Evolutionary conservation across 1,139 yeast species (phyloP).

Genomic region (Yamadazyma oceani): DNA sequence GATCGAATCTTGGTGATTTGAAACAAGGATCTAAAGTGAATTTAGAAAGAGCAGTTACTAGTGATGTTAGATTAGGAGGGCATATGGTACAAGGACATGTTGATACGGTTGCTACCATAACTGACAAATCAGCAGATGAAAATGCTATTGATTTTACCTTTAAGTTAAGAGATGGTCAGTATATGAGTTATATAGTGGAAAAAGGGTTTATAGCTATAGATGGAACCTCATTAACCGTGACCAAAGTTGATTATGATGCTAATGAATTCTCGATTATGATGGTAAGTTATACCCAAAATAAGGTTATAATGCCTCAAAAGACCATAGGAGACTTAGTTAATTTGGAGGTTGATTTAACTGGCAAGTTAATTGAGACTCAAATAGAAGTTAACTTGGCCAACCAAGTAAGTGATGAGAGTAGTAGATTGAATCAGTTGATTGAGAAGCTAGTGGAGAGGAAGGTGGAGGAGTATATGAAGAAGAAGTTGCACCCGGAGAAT

Average conservation of each 20-base stretch:
- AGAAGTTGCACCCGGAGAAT: background rate
- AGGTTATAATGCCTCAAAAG: slow-evolving; percentile 73
- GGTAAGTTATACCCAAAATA: slow-evolving; percentile 86
- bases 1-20: slow-evolving; percentile 72
- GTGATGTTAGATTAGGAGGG: slow-evolving; percentile 91
- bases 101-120: slow-evolving; percentile 79
- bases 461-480: slow-evolving; percentile 21
- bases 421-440: slow-evolving; percentile 44
- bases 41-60: slow-evolving; percentile 82
- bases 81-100: slow-evolving; percentile 98
- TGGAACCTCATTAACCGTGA: slow-evolving; percentile 92
- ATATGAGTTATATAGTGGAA: slow-evolving; percentile 78
- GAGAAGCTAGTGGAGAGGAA: slow-evolving; percentile 53
- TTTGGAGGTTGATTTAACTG: slow-evolving; percentile 92
- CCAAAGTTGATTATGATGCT: slow-evolving; percentile 60
- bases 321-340: slow-evolving; percentile 66
- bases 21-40: slow-evolving; percentile 65
- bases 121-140: slow-evolving; percentile 58
- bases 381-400: slow-evolving; percentile 56
- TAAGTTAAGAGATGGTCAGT: slow-evolving; percentile 61
- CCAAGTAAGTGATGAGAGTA: slow-evolving; percentile 49
- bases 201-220: slow-evolving; percentile 92
- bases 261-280: slow-evolving; percentile 80
- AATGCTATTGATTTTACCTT: slow-evolving; percentile 80
- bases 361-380: slow-evolving; percentile 88